Percentiles rank a stretch among this genome's conserved stretches.
Evolutionary conservation across 108 stramenopile species (phyloP).

Genomic region (Licmophora abbreviata): DNA sequence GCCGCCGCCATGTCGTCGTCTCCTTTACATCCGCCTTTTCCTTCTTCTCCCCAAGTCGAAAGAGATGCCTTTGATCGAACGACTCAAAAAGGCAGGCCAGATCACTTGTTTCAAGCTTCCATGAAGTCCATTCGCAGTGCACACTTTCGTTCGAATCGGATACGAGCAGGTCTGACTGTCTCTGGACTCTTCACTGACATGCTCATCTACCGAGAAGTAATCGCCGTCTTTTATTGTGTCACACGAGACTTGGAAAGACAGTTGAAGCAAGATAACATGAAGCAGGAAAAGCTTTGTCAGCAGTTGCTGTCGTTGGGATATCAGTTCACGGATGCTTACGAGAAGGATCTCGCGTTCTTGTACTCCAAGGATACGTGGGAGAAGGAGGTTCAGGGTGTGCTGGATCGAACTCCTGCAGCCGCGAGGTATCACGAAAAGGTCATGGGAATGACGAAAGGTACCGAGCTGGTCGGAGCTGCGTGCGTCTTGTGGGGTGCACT

Average conservation of each 20-base stretch:
- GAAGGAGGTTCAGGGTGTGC: not conserved
- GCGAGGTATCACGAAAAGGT: conserved; percentile 14
- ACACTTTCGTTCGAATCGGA: conserved; percentile 22
- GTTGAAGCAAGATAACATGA: too few relatives aligned
- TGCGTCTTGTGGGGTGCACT: conserved; percentile 41
- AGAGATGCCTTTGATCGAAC: too few relatives aligned
- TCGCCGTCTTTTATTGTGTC: conserved; percentile 33
- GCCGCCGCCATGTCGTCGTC: too few relatives aligned
- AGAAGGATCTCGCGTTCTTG: conserved; percentile 20
- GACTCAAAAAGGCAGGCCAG: conserved; percentile 17
- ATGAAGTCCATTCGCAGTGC: conserved; percentile 31
- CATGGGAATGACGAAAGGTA: conserved; percentile 14
- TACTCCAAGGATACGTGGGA: conserved; percentile 17
- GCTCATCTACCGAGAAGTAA: conserved; percentile 27
- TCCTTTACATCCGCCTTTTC: too few relatives aligned
- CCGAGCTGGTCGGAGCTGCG: conserved; percentile 29
- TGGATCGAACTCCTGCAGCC: conserved; percentile 5
- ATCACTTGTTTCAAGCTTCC: conserved; percentile 39
- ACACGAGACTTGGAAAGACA: conserved; percentile 24
- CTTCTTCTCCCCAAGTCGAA: too few relatives aligned
- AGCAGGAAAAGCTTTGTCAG: conserved; percentile 13
- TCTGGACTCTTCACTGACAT: conserved; percentile 35
- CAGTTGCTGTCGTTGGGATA: conserved; percentile 19
- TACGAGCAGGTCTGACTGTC: conserved; percentile 22
- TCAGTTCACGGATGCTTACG: conserved; percentile 22